phyloP scores from a whole-genome alignment of 768 basidiomycete genomes.

The Gymnopilus dilepis region DNA sequence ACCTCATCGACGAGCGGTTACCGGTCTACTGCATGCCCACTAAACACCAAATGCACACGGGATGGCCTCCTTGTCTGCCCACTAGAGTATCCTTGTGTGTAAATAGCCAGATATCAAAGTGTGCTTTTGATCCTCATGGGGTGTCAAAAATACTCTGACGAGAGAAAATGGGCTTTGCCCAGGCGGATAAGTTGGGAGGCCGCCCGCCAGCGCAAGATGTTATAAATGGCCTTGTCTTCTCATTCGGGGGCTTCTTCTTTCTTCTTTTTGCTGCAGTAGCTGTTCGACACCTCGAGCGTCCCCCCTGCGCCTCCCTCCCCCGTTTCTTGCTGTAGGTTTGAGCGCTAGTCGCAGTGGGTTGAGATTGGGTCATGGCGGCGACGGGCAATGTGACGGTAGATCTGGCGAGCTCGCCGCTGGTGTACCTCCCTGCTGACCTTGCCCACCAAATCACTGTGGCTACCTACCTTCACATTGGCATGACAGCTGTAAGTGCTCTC shows the following conservation, averaged over 20 bases:
- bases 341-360: neutral
- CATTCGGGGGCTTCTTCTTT: no score
- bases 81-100: no score
- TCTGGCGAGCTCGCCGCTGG: neutral
- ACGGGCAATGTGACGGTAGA: neutral
- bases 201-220: neutral
- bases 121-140: no score
- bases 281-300: no score
- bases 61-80: no score
- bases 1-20: neutral
- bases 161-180: no score
- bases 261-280: no score
- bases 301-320: neutral
- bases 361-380: neutral
- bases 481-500: slow-evolving; percentile 13
- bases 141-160: neutral
- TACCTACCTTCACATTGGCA: slow-evolving; percentile 20
- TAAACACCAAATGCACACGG: no score
- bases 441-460: slow-evolving; percentile 12
- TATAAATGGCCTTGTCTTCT: neutral
- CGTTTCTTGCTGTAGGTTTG: neutral
- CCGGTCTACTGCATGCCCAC: no score
- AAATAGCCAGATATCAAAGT: no score
- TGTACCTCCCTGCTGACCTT: neutral
- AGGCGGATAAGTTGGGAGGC: no score